Evolutionary conservation across 441 rosid species (phyloP), one percentile per base, ranked within the genome.

Genomic region (Croton setiger): DNA sequence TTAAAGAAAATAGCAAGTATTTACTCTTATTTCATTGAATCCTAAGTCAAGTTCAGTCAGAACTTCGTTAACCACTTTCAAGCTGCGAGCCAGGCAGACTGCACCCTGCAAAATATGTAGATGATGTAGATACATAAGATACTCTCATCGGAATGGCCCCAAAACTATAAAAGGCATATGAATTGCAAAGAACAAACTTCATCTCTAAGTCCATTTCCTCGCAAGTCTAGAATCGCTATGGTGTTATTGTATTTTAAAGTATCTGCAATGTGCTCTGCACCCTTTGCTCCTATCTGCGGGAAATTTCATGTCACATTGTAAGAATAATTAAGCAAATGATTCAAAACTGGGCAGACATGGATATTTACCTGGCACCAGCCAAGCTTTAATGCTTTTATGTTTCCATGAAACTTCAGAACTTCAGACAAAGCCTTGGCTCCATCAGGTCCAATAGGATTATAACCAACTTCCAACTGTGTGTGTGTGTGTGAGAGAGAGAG

Each of bases 51-150:
- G 81, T 21, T 92, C 93, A 41, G 87, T 86, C 68, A 94, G 78
- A 77, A 92, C 92, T 86, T 94, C 97, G 71, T 89, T 94, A 20
- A 89, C 97, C 75, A 94, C 98, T 84, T 88, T 94, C 81, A 94
- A 81, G 88, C 97, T 91, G 69, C 87, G 89, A 74, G 98, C 98
- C 66, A 94, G 73, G 68, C 82, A 84, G 37, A 80, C 79, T 21
- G 95, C 95, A 67, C 98, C 98, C 98, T 94, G 83, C 72, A 79
- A 68, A 72, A 71, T 41, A 51, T 14, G 56, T 47, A 63, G 20
- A 51, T 60, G 8, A 47, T 17, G 54, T 64, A 21, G 43, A 70
- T 21, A 64, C 13, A 62, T 48, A 7, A n/a, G 43, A 13, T 56
- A 52, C 21, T 31, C 61, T 56, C 20, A 62, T 48, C 17, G 54